Evolutionary conservation across 2,329 filamentous ascomycete species (phyloP).

Genomic region (Microsporum ferrugineum): DNA sequence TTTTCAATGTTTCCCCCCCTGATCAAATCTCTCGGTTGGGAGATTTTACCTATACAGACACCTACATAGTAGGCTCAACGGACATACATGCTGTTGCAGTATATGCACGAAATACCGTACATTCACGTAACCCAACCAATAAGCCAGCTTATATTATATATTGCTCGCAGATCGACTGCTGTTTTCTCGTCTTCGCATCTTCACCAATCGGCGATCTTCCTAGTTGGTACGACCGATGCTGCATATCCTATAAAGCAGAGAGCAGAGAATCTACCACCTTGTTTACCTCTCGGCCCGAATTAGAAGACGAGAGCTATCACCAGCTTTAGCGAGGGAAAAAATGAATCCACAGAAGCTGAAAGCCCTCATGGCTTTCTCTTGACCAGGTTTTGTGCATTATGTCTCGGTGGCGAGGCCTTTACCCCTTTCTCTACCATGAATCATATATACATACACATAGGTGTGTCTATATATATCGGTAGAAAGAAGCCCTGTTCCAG

Average conservation of each 20-base stretch:
- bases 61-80: not conserved
- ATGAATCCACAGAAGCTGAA: not conserved
- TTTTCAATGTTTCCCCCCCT: not conserved
- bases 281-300: not conserved
- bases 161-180: not conserved
- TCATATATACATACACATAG: too few species aligned
- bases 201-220: conserved; percentile 4
- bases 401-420: not conserved
- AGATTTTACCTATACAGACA: not conserved
- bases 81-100: not conserved
- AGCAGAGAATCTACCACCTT: not conserved
- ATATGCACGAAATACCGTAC: not conserved
- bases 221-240: not conserved
- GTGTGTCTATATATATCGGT: too few species aligned
- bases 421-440: too few species aligned
- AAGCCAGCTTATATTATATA: not conserved
- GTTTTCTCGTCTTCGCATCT: not conserved
- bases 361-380: not conserved
- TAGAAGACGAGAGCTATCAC: not conserved
- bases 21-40: not conserved
- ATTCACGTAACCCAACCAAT: not conserved
- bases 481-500: too few species aligned
- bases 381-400: not conserved
- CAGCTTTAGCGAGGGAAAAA: not conserved
- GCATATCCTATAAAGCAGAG: not conserved